Evolutionary conservation across 1,284 basidiomycete genomes (phyloP).

Genomic region (Irpex sp.): DNA sequence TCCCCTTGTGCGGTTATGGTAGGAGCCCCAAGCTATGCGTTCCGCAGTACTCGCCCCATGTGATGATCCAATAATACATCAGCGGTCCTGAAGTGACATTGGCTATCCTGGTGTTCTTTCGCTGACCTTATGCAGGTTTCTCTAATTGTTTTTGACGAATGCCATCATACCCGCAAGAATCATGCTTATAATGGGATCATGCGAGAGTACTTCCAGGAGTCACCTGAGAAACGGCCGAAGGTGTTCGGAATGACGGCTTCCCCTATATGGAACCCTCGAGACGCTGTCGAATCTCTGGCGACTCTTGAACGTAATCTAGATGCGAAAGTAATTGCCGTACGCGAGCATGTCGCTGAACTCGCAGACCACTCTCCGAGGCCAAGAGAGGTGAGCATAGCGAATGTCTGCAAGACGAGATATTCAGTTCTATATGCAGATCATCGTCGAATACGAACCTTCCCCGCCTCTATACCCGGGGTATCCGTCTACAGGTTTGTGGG

Average conservation of each 20-base stretch:
- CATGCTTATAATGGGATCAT: slow-evolving; percentile 81
- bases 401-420: not conserved
- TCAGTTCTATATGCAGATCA: slow-evolving; percentile 37
- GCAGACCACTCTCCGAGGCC: slow-evolving; percentile 59
- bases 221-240: slow-evolving; percentile 54
- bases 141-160: slow-evolving; percentile 81
- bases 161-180: slow-evolving; percentile 74
- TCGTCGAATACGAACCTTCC: slow-evolving; percentile 53
- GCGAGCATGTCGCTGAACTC: slow-evolving; percentile 62
- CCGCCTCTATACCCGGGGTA: slow-evolving; percentile 47
- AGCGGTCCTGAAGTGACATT: not conserved
- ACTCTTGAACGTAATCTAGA: slow-evolving; percentile 71
- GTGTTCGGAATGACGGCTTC: slow-evolving; percentile 90
- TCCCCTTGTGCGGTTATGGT: not conserved
- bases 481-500: slow-evolving; percentile 48
- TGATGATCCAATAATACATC: not conserved
- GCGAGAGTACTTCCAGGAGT: slow-evolving; percentile 66
- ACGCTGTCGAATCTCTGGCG: slow-evolving; percentile 54
- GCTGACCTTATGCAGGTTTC: slow-evolving; percentile 46
- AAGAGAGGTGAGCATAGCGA: slow-evolving; percentile 44
- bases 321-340: slow-evolving; percentile 70
- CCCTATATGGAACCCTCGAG: slow-evolving; percentile 74
- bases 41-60: too few species aligned
- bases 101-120: not conserved
- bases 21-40: too few species aligned